phyloP scores from a whole-genome alignment of 495 filamentous ascomycete species.

The Penicillium taxi region DNA sequence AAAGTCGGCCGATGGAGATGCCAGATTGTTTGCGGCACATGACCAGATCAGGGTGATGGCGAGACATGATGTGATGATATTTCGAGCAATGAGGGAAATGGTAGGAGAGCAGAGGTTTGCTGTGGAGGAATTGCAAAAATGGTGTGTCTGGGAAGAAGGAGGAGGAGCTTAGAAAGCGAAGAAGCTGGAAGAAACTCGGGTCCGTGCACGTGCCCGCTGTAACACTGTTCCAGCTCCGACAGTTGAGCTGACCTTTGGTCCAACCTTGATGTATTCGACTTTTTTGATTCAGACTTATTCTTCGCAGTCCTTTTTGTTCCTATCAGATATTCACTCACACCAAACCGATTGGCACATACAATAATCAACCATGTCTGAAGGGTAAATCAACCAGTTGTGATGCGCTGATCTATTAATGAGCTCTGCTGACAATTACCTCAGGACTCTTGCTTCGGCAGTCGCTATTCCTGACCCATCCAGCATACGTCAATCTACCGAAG shows the following conservation, averaged over 20 bases:
- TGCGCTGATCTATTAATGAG: background rate
- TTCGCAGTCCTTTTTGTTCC: too few relatives aligned
- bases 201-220: slow-evolving; percentile 15
- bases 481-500: slow-evolving; percentile 20
- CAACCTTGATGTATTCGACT: too few relatives aligned
- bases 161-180: slow-evolving; percentile 14
- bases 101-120: background rate
- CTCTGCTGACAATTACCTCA: slow-evolving; percentile 11
- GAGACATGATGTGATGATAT: slow-evolving; percentile 30
- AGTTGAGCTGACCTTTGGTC: too few relatives aligned
- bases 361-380: slow-evolving; percentile 29
- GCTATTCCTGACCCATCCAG: slow-evolving; percentile 48
- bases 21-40: slow-evolving; percentile 99
- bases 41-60: slow-evolving; percentile 67
- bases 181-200: slow-evolving; percentile 18
- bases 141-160: slow-evolving; percentile 3
- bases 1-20: slow-evolving; percentile 96
- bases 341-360: too few relatives aligned
- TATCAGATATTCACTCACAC: too few relatives aligned
- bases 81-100: slow-evolving; percentile 7
- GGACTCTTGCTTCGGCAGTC: slow-evolving; percentile 57
- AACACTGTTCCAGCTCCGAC: background rate
- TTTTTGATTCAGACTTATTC: too few relatives aligned
- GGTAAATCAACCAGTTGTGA: slow-evolving; percentile 13
- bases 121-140: background rate